These are phyloP conservation scores for Aspergillus nomiae DNA, from an alignment of 2,329 filamentous ascomycete genomes.

Conservation along the genomic window DNA sequence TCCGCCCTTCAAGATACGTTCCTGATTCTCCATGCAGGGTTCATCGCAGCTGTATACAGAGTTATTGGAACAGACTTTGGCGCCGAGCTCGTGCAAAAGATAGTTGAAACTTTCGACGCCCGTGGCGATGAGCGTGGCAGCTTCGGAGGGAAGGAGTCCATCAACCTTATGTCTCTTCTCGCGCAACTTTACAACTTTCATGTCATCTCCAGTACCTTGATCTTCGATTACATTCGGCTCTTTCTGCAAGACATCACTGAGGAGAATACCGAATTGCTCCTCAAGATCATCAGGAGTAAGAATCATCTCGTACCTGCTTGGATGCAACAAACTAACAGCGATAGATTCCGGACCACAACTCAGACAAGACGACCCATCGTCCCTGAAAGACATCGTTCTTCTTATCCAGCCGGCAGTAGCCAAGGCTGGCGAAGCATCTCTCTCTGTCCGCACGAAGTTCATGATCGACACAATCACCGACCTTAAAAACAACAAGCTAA, in stretches of 20 bases:
- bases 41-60: constrained; percentile 84
- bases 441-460: constrained; percentile 89
- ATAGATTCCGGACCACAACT: constrained; percentile 74
- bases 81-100: constrained; percentile 76
- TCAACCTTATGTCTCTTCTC: constrained; percentile 80
- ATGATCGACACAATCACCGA: constrained; percentile 97
- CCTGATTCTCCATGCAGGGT: constrained; percentile 85
- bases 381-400: constrained; percentile 84
- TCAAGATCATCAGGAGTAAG: constrained; percentile 75
- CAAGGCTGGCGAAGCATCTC: constrained; percentile 65
- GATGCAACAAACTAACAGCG: constrained; percentile 17
- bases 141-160: constrained; percentile 59
- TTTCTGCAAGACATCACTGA: constrained; percentile 77
- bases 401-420: constrained; percentile 73
- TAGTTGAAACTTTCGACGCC: constrained; percentile 73
- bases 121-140: constrained; percentile 55
- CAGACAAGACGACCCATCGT: constrained; percentile 82
- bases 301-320: neutral
- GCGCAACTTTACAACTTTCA: constrained; percentile 92
- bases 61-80: constrained; percentile 86
- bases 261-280: constrained; percentile 81
- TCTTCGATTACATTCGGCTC: constrained; percentile 87
- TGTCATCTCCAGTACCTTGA: constrained; percentile 75
- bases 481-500: constrained; percentile 90
- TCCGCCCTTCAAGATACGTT: constrained; percentile 83